Evolutionary conservation across 2,329 filamentous ascomycete species (phyloP).

Genomic region (Fusarium decemcellulare): DNA sequence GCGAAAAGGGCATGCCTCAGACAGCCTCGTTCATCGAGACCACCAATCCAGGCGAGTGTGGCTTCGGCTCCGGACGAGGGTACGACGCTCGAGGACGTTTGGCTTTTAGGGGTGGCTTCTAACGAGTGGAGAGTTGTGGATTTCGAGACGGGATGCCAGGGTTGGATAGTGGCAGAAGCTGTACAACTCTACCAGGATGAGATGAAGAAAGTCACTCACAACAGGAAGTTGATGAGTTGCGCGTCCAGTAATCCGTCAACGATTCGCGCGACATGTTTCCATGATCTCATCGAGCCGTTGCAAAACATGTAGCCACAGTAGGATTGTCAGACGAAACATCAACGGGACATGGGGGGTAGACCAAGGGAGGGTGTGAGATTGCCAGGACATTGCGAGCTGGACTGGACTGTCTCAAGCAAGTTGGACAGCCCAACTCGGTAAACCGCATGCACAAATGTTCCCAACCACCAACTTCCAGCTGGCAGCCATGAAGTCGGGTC

Average conservation of each 20-base stretch:
- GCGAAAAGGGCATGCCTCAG: constrained; percentile 41
- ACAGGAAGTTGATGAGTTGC: constrained; percentile 10
- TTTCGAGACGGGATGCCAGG: constrained; percentile 35
- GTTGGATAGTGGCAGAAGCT: constrained; percentile 35
- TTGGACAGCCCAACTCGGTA: constrained; percentile 20
- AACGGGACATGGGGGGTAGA: constrained; percentile 19
- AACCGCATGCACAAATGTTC: constrained; percentile 31
- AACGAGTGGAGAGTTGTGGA: constrained; percentile 32
- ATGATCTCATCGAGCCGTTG: constrained; percentile 24
- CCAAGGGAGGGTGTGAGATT: constrained; percentile 32
- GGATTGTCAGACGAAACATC: constrained; percentile 33
- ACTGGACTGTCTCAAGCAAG: constrained; percentile 33
- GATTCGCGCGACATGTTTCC: constrained; percentile 7
- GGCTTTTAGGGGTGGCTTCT: constrained; percentile 44
- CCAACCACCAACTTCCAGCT: constrained; percentile 27
- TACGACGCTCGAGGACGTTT: constrained; percentile 43
- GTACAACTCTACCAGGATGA: constrained; percentile 22
- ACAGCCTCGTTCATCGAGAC: constrained; percentile 42
- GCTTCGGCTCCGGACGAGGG: constrained; percentile 45
- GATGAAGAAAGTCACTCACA: constrained; percentile 20
- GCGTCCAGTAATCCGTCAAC: constrained; percentile 5
- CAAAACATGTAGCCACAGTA: constrained; percentile 14
- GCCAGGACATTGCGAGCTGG: constrained; percentile 37
- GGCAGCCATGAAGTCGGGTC: constrained; percentile 23
- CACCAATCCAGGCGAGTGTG: constrained; percentile 44